phyloP scores from a whole-genome alignment of 371 early-diverging fungal species.

The Smittium mucronatum region DNA sequence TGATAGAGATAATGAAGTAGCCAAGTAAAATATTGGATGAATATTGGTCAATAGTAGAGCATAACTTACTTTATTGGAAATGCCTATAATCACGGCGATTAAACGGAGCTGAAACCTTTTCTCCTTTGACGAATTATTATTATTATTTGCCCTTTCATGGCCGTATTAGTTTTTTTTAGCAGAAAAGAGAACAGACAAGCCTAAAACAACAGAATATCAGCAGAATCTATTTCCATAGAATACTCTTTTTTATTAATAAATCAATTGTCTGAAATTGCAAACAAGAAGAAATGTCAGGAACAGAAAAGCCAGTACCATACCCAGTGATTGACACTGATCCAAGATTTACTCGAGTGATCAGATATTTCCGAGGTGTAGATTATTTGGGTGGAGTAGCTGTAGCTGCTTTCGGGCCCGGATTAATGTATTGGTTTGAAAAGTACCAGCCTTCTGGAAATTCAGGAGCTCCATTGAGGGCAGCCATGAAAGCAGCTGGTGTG shows the following conservation, averaged over 20 bases:
- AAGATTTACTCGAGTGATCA: constrained; percentile 69
- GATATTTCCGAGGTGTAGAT: constrained; percentile 79
- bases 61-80: too few relatives aligned
- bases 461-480: constrained; percentile 13
- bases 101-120: too few relatives aligned
- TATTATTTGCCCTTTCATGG: too few relatives aligned
- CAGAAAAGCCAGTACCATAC: constrained; percentile 16
- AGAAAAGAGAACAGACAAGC: too few relatives aligned
- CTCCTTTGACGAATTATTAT: too few relatives aligned
- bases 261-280: neutral
- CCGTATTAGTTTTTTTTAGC: too few relatives aligned
- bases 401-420: constrained; percentile 58
- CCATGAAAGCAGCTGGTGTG: constrained; percentile 20
- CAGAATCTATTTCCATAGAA: too few relatives aligned
- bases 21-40: too few relatives aligned
- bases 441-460: constrained; percentile 27
- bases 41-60: too few relatives aligned
- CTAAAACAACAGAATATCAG: too few relatives aligned
- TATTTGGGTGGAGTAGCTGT: constrained; percentile 53
- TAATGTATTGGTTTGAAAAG: constrained; percentile 61
- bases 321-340: constrained; percentile 36
- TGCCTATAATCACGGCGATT: too few relatives aligned
- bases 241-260: neutral
- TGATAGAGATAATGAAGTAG: too few relatives aligned
- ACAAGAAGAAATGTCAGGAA: neutral